Base-by-base conservation (phyloP, 768 basidiomycete genomes). In the Agrocybe praecox region DNA sequence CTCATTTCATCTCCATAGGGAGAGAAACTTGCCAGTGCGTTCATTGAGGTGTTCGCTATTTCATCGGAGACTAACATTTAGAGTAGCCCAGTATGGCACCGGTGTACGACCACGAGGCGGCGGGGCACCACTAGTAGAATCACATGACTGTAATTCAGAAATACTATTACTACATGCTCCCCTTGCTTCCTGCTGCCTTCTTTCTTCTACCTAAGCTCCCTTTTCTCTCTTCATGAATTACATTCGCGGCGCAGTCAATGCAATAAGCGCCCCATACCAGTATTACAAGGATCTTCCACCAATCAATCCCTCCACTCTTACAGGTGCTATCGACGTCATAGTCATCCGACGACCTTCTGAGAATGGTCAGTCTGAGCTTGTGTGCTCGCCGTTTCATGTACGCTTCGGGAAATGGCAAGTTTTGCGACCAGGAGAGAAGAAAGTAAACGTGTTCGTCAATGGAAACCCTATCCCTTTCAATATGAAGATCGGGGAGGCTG, bases 401-500 rank as follows among this genome's bases (percentile, higher is more conserved):
- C 81, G 96, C 58, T 98, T 98, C 72, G 97, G 97, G 49, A 98
- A 98, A 80, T 89, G 94, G 80, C 94, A 96, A 73, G 93, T 98
- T 9, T 81, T 98, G 12, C 78, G 94, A 49, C 96, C 97, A 32
- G 87, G 86, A 22, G 97, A 98, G 75, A 98, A 97, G 78, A 91
- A 90, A 82, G 96, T 98, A 60, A 92, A 88, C 59, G 84, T 98
- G 32, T 84, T 85, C 49, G 87, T 98, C 65, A 96, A 97, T 73
- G 92, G 90, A 40, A 78, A 86, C 63, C 80, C 82, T 44, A 89
- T 95, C 54, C 96, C 96, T 0, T 98, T 92, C 72, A 83, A 82
- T 71, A 99, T 99, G 97, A 98, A 99, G 80, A 94, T 98, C 59
- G 96, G 95, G 40, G 97, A 98, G 56, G 94, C 97, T 1, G 97